Conservation (phyloP, 1,139 yeast species). For the Debaryomycetaceae sp. region DNA sequence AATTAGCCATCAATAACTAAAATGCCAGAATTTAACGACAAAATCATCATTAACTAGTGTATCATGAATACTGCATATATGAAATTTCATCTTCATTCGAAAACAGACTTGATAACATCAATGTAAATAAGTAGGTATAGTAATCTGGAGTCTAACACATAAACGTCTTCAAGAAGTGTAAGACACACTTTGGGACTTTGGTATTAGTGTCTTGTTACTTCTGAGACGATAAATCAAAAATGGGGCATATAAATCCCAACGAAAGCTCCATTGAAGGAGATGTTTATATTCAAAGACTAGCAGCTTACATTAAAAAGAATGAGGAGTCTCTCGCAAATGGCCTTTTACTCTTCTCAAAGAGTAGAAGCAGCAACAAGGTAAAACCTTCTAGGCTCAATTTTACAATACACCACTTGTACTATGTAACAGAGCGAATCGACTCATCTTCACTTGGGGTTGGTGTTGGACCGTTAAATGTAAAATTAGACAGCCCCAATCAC, state of each 20-base stretch:
- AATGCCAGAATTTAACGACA: neutral
- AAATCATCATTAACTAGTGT: neutral
- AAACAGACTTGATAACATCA: neutral
- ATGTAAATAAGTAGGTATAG: neutral
- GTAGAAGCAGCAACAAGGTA: slow-evolving; percentile 22
- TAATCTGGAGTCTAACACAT: neutral
- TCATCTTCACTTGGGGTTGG: slow-evolving; percentile 49
- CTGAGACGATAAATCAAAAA: too few relatives aligned
- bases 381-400: slow-evolving; percentile 56
- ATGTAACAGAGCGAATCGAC: slow-evolving; percentile 55
- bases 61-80: neutral
- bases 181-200: too few relatives aligned
- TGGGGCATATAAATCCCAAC: slow-evolving; percentile 19
- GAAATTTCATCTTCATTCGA: neutral
- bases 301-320: slow-evolving; percentile 39
- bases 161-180: too few relatives aligned
- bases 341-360: slow-evolving; percentile 39
- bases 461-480: slow-evolving; percentile 62
- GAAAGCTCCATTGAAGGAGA: slow-evolving; percentile 41
- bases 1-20: neutral
- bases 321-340: slow-evolving; percentile 49
- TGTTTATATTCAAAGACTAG: slow-evolving; percentile 39
- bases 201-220: too few relatives aligned
- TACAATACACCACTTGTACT: slow-evolving; percentile 63
- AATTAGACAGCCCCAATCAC: slow-evolving; percentile 56